These are phyloP conservation scores for Forsythia viridissima DNA, from an alignment of 257 asterid genomes.

Conservation along the genomic window DNA sequence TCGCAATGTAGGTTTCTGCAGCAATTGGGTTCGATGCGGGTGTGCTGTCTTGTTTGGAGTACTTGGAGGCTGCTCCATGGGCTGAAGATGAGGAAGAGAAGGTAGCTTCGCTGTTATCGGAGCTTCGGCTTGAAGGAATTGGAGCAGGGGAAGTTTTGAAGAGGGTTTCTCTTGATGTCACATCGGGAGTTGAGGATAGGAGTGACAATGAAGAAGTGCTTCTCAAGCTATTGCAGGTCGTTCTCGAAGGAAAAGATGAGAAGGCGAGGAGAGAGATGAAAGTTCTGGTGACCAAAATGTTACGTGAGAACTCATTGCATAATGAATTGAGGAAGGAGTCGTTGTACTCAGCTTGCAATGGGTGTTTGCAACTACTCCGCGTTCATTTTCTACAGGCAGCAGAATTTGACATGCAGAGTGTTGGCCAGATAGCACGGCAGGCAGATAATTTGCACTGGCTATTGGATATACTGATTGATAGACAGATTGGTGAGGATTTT, in stretches of 20 bases:
- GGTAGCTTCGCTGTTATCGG: conserved; percentile 81
- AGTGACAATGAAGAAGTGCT: conserved; percentile 73
- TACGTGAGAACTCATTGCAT: conserved; percentile 76
- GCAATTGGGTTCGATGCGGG: conserved; percentile 98
- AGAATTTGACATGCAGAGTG: conserved; percentile 46
- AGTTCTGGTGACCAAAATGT: conserved; percentile 71
- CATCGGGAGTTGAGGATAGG: conserved; percentile 40
- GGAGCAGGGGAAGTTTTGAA: conserved; percentile 89
- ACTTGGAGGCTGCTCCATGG: conserved; percentile 99
- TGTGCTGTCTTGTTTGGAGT: conserved; percentile 82
- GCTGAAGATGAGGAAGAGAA: conserved; percentile 94
- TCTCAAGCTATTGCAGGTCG: conserved; percentile 77
- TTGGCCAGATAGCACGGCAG: conserved; percentile 74
- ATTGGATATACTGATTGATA: conserved; percentile 79
- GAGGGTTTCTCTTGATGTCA: conserved; percentile 75
- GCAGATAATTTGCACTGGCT: conserved; percentile 97
- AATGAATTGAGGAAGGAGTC: conserved; percentile 83
- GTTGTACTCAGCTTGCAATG: conserved; percentile 66
- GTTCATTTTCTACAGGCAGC: conserved; percentile 54
- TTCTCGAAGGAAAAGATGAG: conserved; percentile 96
- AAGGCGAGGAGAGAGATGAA: conserved; percentile 97
- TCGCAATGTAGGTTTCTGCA: conserved; percentile 67
- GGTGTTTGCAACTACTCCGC: conserved; percentile 62
- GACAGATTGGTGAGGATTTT: conserved; percentile 84
- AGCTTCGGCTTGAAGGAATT: conserved; percentile 79